Evolutionary conservation across 1,139 yeast genomes (phyloP), one percentile per base, ranked within the genome.

Genomic region (Zygosaccharomyces pseudobailii): DNA sequence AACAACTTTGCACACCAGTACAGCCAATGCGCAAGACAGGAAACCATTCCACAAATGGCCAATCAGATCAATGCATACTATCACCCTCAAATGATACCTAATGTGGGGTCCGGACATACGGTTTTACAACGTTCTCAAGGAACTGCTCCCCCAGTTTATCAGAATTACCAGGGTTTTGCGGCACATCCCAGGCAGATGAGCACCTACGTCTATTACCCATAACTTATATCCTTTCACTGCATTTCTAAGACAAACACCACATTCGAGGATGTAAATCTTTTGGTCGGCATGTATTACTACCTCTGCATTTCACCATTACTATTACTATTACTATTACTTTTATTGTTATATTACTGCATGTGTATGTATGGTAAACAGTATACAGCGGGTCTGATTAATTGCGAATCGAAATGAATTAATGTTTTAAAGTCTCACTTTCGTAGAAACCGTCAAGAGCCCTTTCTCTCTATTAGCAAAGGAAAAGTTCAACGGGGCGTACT

Each of bases 381-480:
- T 22, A 40, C 37, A 40, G 43, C 36, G 27, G 38, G 43, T 23
- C 43, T 33, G 33, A 30, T 30, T 27, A 27, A 13, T 27, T 27
- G 30, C 19, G 19, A 39, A 39, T 30, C 21, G 8, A 31, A 40
- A 6, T 13, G 9, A 30, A 6, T 17, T 20, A 24, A 6, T 34
- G 8, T 19, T 25, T 17, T 47, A 63, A 27, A 62, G 47, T 40
- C 52, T 57, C 23, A 63, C 33, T 20, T 53, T 51, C 32, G 61
- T 53, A 24, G 70, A 63, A 13, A 81, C 74, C 41, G 77, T 73
- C 2, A 87, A 83, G 57, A 87, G 67, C 0, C 96, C 96, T 42
- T 79, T 76, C 10, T 75, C 81, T 52, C 69, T 61, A 58, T 86
- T 87, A 21, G 88, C 78, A 75, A 83, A 82, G 3, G 81, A 74